Percentiles rank a stretch among this genome's conserved stretches.
These are phyloP conservation scores for Aulographum hederae DNA, from an alignment of 2,329 filamentous ascomycete genomes.

Conservation along the genomic window DNA sequence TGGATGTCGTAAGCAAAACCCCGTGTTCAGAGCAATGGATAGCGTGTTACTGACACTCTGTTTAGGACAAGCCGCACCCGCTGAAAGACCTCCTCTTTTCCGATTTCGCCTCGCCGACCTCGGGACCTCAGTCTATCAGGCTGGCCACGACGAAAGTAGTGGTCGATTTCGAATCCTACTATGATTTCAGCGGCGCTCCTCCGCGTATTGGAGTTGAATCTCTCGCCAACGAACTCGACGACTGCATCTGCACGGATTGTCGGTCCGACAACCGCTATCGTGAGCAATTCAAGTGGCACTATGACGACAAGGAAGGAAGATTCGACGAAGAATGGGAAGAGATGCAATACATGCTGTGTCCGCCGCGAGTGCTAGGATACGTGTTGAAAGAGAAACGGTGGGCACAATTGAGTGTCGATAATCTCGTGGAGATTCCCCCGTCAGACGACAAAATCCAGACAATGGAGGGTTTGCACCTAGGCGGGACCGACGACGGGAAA, in stretches of 20 bases:
- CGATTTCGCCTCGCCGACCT: no score
- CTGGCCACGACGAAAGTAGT: conserved; percentile 3
- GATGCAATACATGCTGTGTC: conserved; percentile 2
- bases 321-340: background rate
- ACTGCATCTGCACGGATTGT: conserved; percentile 2
- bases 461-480: background rate
- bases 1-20: no score
- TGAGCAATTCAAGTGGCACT: background rate
- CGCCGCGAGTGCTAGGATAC: conserved; percentile 5
- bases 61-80: no score
- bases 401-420: conserved; percentile 3
- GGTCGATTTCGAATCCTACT: conserved; percentile 7
- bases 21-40: no score
- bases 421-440: background rate
- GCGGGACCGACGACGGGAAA: background rate
- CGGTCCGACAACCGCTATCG: background rate
- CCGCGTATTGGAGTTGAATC: conserved; percentile 1
- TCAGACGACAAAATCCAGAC: background rate
- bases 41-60: no score
- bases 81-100: no score
- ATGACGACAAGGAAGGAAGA: conserved; percentile 1
- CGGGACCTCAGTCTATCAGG: no score
- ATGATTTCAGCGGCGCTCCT: conserved; percentile 1
- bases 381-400: conserved; percentile 3
- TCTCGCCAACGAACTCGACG: background rate